Conservation (phyloP, 2,329 filamentous ascomycete species). For the Chaetomiaceae sp. region DNA sequence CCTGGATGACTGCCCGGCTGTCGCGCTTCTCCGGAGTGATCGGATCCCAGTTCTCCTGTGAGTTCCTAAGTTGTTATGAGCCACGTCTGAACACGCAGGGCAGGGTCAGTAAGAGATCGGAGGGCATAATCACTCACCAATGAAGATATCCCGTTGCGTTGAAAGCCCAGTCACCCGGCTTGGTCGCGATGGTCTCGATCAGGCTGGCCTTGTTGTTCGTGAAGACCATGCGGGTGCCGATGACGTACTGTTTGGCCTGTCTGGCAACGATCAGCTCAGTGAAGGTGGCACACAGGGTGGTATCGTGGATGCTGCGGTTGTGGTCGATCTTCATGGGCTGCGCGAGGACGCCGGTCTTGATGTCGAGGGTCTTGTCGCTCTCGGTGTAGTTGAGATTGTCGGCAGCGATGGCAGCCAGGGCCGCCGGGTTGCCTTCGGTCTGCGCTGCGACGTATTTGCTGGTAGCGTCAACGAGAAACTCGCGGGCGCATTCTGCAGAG, state of each 20-base stretch:
- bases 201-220: slow-evolving; percentile 23
- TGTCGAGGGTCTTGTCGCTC: slow-evolving; percentile 18
- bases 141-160: slow-evolving; percentile 25
- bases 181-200: slow-evolving; percentile 24
- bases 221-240: slow-evolving; percentile 34
- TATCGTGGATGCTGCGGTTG: slow-evolving; percentile 25
- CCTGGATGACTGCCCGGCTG: slow-evolving; percentile 20
- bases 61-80: slow-evolving; percentile 7
- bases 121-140: slow-evolving; percentile 19
- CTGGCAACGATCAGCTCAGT: slow-evolving; percentile 25
- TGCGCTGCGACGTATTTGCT: slow-evolving; percentile 18
- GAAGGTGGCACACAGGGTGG: slow-evolving; percentile 25
- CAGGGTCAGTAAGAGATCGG: not conserved
- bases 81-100: not conserved
- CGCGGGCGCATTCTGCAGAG: slow-evolving; percentile 13
- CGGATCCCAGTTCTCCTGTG: slow-evolving; percentile 21
- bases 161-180: slow-evolving; percentile 27
- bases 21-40: slow-evolving; percentile 22
- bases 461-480: slow-evolving; percentile 16
- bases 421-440: slow-evolving; percentile 9
- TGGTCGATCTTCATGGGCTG: slow-evolving; percentile 24
- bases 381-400: slow-evolving; percentile 21
- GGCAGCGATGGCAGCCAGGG: slow-evolving; percentile 14
- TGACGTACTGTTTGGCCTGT: slow-evolving; percentile 31
- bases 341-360: slow-evolving; percentile 16